phyloP scores from a whole-genome alignment of 345 rosid genomes.

The Moringa oleifera region DNA sequence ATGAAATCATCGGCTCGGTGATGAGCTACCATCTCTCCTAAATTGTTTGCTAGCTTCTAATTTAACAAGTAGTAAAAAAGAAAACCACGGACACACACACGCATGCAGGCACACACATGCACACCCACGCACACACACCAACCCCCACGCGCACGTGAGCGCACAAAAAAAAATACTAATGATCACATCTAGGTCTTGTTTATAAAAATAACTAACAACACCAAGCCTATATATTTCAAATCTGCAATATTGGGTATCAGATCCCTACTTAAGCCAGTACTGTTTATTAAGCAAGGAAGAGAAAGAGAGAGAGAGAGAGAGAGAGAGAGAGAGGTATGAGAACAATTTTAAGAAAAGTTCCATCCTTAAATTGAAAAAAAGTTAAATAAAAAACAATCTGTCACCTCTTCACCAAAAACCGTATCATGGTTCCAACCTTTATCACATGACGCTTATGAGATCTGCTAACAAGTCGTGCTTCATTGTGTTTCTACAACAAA shows the following conservation, averaged over 20 bases:
- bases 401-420: conserved; percentile 76
- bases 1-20: no score
- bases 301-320: neutral
- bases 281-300: no score
- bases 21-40: no score
- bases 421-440: conserved; percentile 66
- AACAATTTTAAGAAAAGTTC: no score
- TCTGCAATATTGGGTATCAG: neutral
- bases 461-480: conserved; percentile 48
- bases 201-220: neutral
- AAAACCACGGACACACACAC: no score
- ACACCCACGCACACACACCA: no score
- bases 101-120: no score
- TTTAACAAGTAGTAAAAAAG: no score
- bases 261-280: neutral
- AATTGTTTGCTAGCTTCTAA: no score
- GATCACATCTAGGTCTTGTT: no score
- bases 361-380: neutral
- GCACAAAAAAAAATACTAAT: neutral
- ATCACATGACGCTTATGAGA: conserved; percentile 51
- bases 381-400: neutral
- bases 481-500: conserved; percentile 42
- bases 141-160: no score
- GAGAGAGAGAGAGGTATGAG: no score
- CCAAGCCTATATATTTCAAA: neutral